These are phyloP conservation scores for Trifolium dubium DNA, from an alignment of 306 rosid genomes.

Conservation along the genomic window DNA sequence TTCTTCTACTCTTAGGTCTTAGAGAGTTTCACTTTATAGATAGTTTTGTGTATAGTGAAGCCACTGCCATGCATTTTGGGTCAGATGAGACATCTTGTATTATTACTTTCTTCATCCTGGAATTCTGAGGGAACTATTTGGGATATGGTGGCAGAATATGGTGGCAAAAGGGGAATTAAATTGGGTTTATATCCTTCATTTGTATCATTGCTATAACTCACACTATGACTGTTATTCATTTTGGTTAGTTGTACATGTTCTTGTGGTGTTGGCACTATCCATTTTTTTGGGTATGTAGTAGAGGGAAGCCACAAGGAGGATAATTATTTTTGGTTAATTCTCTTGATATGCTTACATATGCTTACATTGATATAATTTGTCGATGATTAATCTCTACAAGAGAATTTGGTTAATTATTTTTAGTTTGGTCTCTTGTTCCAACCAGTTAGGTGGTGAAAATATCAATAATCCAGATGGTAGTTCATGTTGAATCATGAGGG, in stretches of 20 bases:
- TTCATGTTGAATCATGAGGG: no score
- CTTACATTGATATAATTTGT: no score
- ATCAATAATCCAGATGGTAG: no score
- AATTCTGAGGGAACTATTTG: not conserved
- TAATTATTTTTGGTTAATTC: no score
- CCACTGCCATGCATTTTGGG: not conserved
- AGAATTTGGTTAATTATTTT: no score
- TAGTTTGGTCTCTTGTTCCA: no score
- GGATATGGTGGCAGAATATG: not conserved
- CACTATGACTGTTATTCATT: not conserved
- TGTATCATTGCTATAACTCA: slow-evolving; percentile 10
- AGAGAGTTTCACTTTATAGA: not conserved
- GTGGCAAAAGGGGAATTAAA: no score
- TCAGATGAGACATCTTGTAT: not conserved
- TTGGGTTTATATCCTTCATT: not conserved
- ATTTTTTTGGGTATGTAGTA: no score
- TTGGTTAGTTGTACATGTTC: not conserved
- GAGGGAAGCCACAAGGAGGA: no score
- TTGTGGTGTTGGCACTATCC: not conserved
- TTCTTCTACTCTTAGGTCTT: not conserved
- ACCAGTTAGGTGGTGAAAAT: no score
- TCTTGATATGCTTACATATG: no score
- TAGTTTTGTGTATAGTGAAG: not conserved
- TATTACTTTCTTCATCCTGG: not conserved
- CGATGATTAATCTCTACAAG: no score